Base-by-base conservation (phyloP, 2,329 filamentous ascomycete species). In the Periglandula ipomoeae region DNA sequence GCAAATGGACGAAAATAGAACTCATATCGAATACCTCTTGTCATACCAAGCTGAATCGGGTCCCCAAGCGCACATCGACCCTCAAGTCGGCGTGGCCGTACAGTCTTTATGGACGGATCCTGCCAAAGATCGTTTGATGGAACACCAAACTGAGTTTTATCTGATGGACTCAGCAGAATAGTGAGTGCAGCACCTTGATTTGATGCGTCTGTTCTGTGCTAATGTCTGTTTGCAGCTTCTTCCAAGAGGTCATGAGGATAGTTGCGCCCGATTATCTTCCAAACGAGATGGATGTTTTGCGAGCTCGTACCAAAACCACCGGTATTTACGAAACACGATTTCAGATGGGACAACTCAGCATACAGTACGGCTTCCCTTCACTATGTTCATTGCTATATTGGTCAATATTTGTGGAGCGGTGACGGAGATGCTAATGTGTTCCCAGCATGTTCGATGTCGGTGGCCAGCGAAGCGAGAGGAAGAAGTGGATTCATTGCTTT, bases 401-500 rank as follows among this genome's bases (percentile, higher is more conserved):
- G n/a, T n/a, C n/a, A n/a, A n/a, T n/a, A n/a, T n/a, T n/a, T n/a
- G n/a, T n/a, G n/a, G n/a, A n/a, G n/a, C n/a, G n/a, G n/a, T n/a
- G n/a, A n/a, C n/a, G n/a, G n/a, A n/a, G n/a, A n/a, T n/a, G 43
- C 60, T 65, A 41, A 64, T 53, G 3, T 34, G 11, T 44, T 38
- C 47, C 22, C 63, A 97, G 91, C 72, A 98, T 98, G 93, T 98
- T 98, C 64, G 93, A 98, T 66, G 93, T 98, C 4, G 93, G 93
- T 54, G 93, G 93, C 22, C 93, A 98, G 70, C 78, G 93, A 64
- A 97, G 91, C 67, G 93, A 98, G 70, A 81, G 93, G 54, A 98
- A 98, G 75, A 98, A 98, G 73, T 98, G 93, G 93, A 98, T 98
- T 64, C 93, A 98, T 71, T 98, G 93, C 72, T 98, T 98, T 67